Percentiles rank a stretch among this genome's conserved stretches.
Conservation (phyloP, 805 yeast genomes). For the Suhomyces canberraensis region DNA sequence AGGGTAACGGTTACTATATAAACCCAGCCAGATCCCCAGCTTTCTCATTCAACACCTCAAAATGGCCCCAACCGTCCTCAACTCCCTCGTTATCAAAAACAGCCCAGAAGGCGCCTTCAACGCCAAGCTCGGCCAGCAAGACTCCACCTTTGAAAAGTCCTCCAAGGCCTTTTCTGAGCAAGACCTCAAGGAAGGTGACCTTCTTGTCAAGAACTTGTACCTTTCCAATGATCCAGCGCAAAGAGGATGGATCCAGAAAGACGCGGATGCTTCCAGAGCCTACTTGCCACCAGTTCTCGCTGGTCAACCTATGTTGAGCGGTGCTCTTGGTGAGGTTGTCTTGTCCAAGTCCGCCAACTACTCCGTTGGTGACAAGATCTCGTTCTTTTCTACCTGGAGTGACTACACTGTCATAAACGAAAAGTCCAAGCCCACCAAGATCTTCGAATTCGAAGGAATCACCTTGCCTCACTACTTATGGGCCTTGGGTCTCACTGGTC, state of each 20-base stretch:
- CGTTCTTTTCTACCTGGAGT: constrained; percentile 44
- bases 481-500: constrained; percentile 49
- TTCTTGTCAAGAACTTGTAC: constrained; percentile 24
- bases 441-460: constrained; percentile 19
- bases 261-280: constrained; percentile 13
- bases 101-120: constrained; percentile 15
- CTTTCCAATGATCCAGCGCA: constrained; percentile 38
- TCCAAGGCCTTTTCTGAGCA: constrained; percentile 7
- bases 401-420: constrained; percentile 40
- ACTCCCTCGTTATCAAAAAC: constrained; percentile 18
- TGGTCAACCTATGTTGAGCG: constrained; percentile 43
- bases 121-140: constrained; percentile 14
- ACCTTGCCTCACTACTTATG: constrained; percentile 8
- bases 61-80: too few relatives aligned
- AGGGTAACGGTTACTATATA: too few relatives aligned
- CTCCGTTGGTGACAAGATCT: constrained; percentile 44
- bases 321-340: constrained; percentile 50
- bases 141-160: constrained; percentile 28
- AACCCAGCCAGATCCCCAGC: too few relatives aligned
- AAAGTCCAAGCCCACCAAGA: constrained; percentile 21
- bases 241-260: constrained; percentile 34
- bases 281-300: constrained; percentile 38
- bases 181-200: constrained; percentile 20
- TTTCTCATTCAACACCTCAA: too few relatives aligned
- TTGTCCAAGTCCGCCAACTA: constrained; percentile 42